Evolutionary conservation across 257 asterid species (phyloP), one percentile per base, ranked within the genome.

Genomic region (Henckelia pumila): DNA sequence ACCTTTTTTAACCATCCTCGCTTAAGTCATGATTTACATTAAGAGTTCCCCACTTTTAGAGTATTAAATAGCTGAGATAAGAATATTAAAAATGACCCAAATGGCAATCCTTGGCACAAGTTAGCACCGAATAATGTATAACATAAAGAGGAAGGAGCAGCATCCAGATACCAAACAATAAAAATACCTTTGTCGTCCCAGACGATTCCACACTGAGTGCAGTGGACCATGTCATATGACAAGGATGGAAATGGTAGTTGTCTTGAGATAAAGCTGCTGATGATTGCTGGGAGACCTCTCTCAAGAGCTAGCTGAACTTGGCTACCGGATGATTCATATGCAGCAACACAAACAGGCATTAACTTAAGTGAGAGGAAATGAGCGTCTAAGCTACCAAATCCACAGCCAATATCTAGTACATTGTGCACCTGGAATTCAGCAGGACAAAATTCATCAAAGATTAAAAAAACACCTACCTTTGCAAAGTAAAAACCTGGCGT

Each of bases 211-310:
- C 97, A 91, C 53, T 87, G 92, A 71, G 98, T 88, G 79, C 98
- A 94, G 82, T 94, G 99, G 78, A 91, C 85, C 96, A 94, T 88
- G 84, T 83, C 97, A 83, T 85, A 94, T 21, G 99, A 89, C 44
- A 94, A 86, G 75, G 99, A 86, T 50, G 98, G 96, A 81, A 88
- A 78, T 65, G 99, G 98, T 55, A 94, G 85, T 78, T 94, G 98
- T 78, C 75, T 87, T 59, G 98, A 80, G 74, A 84, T 76, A 65
- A 94, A 91, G 76, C 81, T 79, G 79, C 95, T 96, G 69, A 91
- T 87, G 63, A 94, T 64, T 61, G 99, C 97, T 1, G 99, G 99
- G 79, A 94, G 98, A 72, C 99, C 99, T 83, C 99, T 89, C 85
- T 94, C 99, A 17, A 94, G 97, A 67, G 91, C 89, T 50, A 94